Evolutionary conservation across 1,284 basidiomycete genomes (phyloP), one percentile per base, ranked within the genome.

Genomic region (Rugosomyces carneus): DNA sequence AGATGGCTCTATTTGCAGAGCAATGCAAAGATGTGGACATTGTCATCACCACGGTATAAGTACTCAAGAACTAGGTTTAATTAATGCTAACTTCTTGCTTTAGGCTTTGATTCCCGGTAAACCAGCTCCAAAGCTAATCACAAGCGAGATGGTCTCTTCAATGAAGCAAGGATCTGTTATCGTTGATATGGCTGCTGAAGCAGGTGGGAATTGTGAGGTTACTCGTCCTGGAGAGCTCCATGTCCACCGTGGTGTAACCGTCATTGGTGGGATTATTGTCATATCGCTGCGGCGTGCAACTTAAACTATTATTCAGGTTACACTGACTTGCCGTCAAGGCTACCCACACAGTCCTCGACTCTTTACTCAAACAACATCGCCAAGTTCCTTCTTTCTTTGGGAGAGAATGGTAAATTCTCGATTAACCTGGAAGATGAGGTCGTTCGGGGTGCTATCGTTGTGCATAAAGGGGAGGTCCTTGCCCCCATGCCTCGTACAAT

Each of bases 111-210:
- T 89, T 60, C 89, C 89, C 31, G 89, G 89, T 16, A 83, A 78
- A 71, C 85, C 84, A 3, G 89, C 89, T 10, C 89, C 89, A 2
- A 91, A 84, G 61, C 63, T 92, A 32, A 88, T 92, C 57, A 85
- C 81, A 3, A 75, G 81, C 49, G 84, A 87, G 68, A 89, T 92
- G 82, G 76, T 92, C 10, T 75, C 80, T 44, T 84, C 81, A 16
- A 91, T 92, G 89, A 91, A 88, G 57, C 87, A 85, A 69, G 89
- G 89, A 20, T 90, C 88, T 2, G 80, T 92, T 32, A 79, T 92
- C 48, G 89, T 92, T 35, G 89, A 92, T 63, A 67, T 92, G 50
- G 89, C 89, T 36, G 81, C 87, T 20, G 89, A 92, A 66, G 75
- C 86, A 29, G 89, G 89, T 23, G 89, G 89, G 15, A 92, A 92